Conservation (phyloP, 306 rosid species). For the Lagenaria siceraria region DNA sequence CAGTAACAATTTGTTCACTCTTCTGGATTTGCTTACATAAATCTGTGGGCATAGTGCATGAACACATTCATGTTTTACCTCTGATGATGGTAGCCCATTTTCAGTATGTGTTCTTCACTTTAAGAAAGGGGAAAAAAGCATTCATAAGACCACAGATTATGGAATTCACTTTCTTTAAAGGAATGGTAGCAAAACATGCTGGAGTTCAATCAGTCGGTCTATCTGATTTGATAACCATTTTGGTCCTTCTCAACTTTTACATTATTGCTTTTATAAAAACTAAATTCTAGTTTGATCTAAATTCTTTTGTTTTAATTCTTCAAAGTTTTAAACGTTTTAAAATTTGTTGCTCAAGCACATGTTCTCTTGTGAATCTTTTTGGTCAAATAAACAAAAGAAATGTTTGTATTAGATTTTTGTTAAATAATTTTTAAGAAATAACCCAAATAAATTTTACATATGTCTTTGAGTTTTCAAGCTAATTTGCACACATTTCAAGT, state of each 20-base stretch:
- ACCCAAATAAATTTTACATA: no score
- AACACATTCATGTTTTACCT: neutral
- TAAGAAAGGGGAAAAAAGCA: neutral
- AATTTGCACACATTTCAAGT: no score
- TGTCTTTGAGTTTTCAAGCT: no score
- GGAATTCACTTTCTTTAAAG: neutral
- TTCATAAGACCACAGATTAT: neutral
- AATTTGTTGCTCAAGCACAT: neutral
- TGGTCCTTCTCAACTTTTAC: neutral
- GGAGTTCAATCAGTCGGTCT: neutral
- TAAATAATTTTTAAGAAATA: no score
- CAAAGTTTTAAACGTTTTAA: neutral
- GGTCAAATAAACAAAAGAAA: neutral
- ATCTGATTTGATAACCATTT: neutral
- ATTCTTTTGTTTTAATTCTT: neutral
- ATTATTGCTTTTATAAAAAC: neutral
- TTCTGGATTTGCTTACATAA: neutral
- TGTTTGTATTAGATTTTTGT: neutral
- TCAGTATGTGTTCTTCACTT: neutral
- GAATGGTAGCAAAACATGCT: neutral
- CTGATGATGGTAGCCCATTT: neutral
- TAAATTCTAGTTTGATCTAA: neutral
- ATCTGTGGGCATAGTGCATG: neutral
- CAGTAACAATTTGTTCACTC: neutral
- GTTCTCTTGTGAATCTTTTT: no score